Conservation (phyloP, 257 asterid genomes). For the Marsdenia floribunda region DNA sequence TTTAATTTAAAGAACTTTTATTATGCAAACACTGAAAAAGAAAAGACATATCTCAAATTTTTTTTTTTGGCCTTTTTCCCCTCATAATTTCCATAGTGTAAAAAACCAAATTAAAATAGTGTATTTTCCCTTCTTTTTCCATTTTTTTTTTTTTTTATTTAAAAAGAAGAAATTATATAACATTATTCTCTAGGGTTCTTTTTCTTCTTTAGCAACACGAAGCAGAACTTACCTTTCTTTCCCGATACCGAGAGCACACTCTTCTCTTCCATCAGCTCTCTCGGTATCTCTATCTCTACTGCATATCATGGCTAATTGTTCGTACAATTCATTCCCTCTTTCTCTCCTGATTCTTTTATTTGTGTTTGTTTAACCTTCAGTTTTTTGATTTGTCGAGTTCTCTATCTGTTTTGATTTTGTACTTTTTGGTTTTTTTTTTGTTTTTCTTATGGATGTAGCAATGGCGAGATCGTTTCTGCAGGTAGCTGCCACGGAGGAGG, state of each 20-base stretch:
- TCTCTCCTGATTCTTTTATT: not conserved
- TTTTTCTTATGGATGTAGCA: slow-evolving; percentile 33
- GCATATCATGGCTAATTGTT: slow-evolving; percentile 30
- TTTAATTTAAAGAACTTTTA: too few relatives aligned
- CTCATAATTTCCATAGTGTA: too few relatives aligned
- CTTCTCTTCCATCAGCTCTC: not conserved
- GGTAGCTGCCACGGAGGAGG: slow-evolving; percentile 85
- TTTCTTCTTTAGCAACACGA: not conserved
- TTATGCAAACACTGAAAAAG: too few relatives aligned
- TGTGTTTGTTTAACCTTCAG: not conserved
- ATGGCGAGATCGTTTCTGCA: slow-evolving; percentile 72
- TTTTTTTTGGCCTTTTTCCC: too few relatives aligned
- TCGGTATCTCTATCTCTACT: not conserved
- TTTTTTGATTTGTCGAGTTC: not conserved
- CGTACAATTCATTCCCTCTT: not conserved
- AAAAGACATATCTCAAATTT: too few relatives aligned
- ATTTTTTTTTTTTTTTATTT: too few relatives aligned
- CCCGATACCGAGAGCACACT: not conserved
- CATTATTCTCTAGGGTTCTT: slow-evolving; percentile 15
- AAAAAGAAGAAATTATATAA: too few relatives aligned
- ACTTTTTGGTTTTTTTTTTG: not conserved
- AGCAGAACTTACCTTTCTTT: not conserved
- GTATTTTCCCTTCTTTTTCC: too few relatives aligned
- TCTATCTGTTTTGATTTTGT: not conserved
- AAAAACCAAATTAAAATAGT: too few relatives aligned